Percentiles rank a stretch among this genome's conserved stretches.
Conservation (phyloP, 306 rosid species). For the Acmispon strigosus region DNA sequence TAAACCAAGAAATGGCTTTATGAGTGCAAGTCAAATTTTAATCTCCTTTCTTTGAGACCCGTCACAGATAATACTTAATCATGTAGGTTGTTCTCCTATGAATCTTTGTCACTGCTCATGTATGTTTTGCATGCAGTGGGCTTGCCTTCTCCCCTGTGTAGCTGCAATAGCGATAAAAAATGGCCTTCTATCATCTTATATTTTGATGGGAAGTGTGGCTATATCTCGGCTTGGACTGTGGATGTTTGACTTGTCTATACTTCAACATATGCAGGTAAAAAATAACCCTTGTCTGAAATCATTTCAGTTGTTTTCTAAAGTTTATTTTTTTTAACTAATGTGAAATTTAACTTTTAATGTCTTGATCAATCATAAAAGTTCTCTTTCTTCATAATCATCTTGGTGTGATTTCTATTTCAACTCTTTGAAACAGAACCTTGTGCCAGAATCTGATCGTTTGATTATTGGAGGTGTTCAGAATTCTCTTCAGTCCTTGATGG, state of each 20-base stretch:
- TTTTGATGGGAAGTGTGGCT: conserved; percentile 80
- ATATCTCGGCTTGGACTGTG: conserved; percentile 87
- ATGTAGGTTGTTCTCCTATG: neutral
- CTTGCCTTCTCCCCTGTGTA: conserved; percentile 59
- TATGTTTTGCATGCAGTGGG: conserved; percentile 50
- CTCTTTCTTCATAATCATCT: neutral
- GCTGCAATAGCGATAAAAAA: conserved; percentile 55
- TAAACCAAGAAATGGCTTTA: neutral
- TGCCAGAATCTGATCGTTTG: conserved; percentile 68
- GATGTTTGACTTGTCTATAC: conserved; percentile 80
- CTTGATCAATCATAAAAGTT: neutral
- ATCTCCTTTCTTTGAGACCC: neutral
- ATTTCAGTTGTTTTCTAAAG: neutral
- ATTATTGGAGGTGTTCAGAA: conserved; percentile 85
- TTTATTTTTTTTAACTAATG: neutral
- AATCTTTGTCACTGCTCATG: neutral
- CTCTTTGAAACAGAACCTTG: conserved; percentile 45
- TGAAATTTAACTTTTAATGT: neutral
- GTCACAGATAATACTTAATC: neutral
- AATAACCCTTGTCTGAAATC: neutral
- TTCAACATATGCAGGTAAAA: conserved; percentile 86
- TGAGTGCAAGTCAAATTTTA: neutral
- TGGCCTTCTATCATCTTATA: conserved; percentile 41
- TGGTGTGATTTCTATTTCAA: neutral
- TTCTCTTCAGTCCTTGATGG: conserved; percentile 77